Base-by-base conservation (phyloP, 805 yeast genomes). In the Blastobotrys robertii region DNA sequence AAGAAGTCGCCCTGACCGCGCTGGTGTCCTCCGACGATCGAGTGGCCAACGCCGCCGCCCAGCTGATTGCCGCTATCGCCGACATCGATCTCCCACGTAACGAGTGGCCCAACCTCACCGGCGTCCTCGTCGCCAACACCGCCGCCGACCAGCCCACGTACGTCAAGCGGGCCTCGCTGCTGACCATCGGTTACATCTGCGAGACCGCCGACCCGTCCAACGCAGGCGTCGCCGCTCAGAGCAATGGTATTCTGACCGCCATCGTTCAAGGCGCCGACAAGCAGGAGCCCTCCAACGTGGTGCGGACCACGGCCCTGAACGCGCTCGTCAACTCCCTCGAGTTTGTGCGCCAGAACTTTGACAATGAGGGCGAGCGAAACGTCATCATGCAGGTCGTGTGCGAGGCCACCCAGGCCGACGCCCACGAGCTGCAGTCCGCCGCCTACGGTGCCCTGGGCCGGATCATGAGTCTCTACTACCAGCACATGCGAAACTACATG, bases 351-450 rank as follows among this genome's bases (percentile, higher is more conserved):
- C 74, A 72, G 56, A 92, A 92, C 65, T 92, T 92, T 70, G 87
- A 79, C 54, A 75, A 83, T 46, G 97, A 90, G 59, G 94, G 92
- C 47, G 98, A 92, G 70, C 77, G 98, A 59, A 88, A 92, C 62
- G 87, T 83, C 65, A 84, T 92, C 62, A 92, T 92, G 98, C 96
- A 87, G 69, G 97, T 92, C 35, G 97, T 92, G 11, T 92, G 98
- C 67, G 97, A 92, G 66, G 95, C 97, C 12, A 88, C 98, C n/a
- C 96, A 90, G 63, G 84, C 94, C 15, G 73, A 75, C 30, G 83
- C 81, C 57, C 66, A 71, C 37, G 94, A 84, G 54, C 70, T 92
- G 50, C 95, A 88, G 66, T 90, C 94, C 7, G 81, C 94, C 30
- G 95, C 97, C 0, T 92, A 87, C 65, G 97, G 96, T 47, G 94